Evolutionary conservation across 2,329 filamentous ascomycete genomes (phyloP).

Genomic region (Trichoderma semiorbis): DNA sequence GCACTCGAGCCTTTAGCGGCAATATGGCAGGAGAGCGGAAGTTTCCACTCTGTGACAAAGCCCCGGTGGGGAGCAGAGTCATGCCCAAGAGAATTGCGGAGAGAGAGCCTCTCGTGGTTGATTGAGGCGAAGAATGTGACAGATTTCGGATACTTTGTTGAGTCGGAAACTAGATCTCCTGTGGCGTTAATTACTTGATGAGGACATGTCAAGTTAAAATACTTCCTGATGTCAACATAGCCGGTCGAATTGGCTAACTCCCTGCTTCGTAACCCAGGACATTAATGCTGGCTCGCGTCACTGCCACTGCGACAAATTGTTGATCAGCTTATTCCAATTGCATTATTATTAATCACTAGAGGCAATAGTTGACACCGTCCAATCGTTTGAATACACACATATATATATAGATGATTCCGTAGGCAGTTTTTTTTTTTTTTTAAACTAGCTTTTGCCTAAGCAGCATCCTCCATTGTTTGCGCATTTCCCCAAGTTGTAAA

Average conservation of each 20-base stretch:
- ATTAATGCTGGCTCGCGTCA: not conserved
- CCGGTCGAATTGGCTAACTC: not conserved
- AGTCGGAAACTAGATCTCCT: not conserved
- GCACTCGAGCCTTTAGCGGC: not conserved
- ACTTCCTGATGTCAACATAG: not conserved
- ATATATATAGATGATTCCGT: not conserved
- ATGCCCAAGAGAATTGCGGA: not conserved
- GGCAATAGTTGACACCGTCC: not conserved
- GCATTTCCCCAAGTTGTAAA: not conserved
- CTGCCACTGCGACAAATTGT: not conserved
- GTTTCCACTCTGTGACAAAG: not conserved
- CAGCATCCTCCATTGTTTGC: not conserved
- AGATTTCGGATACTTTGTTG: not conserved
- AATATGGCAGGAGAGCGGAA: not conserved
- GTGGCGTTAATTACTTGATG: not conserved
- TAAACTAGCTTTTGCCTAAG: not conserved
- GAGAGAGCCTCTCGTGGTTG: not conserved
- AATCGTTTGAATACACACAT: not conserved
- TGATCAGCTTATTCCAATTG: not conserved
- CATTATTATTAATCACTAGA: conserved; percentile 4
- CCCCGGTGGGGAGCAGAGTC: not conserved
- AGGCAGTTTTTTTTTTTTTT: not conserved
- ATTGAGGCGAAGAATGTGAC: not conserved
- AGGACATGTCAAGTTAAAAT: not conserved
- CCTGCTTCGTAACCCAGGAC: not conserved